Evolutionary conservation across 306 rosid species (phyloP).

Genomic region (Ormosia semicastrata): DNA sequence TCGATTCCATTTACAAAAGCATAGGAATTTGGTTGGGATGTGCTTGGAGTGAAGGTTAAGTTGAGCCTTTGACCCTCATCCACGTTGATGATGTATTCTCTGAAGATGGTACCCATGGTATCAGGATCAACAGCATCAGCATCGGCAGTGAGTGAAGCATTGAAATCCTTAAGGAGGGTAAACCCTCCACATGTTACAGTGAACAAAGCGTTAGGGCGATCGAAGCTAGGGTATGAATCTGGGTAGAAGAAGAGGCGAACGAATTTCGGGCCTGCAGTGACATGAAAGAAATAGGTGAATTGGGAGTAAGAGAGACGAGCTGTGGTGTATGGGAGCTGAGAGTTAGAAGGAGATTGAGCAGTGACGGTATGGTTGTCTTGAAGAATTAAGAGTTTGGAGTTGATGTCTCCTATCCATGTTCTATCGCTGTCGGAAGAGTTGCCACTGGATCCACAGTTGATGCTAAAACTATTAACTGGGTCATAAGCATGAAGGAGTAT

Average conservation of each 20-base stretch:
- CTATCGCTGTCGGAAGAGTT: conserved; percentile 13
- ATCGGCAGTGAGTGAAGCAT: neutral
- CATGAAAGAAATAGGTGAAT: conserved; percentile 34
- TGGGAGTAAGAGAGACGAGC: neutral
- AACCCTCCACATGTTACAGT: neutral
- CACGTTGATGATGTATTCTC: conserved; percentile 33
- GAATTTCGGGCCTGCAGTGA: neutral
- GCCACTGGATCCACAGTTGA: conserved; percentile 38
- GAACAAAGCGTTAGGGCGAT: conserved; percentile 15
- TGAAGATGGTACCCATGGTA: neutral
- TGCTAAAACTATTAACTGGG: conserved; percentile 23
- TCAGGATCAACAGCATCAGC: neutral
- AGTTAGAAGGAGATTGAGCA: neutral
- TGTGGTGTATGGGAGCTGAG: neutral
- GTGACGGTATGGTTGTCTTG: neutral
- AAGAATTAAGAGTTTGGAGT: conserved; percentile 15
- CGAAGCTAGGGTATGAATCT: neutral
- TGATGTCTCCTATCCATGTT: conserved; percentile 34
- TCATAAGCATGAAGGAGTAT: conserved; percentile 18
- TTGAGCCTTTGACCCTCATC: conserved; percentile 10
- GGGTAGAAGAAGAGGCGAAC: conserved; percentile 11
- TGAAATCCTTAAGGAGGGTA: conserved; percentile 29
- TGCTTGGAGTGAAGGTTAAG: conserved; percentile 34
- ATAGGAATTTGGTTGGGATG: neutral
- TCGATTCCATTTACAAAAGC: conserved; percentile 17